phyloP scores from a whole-genome alignment of 352 stramenopile genomes.

The Phytophthora agathidicida region DNA sequence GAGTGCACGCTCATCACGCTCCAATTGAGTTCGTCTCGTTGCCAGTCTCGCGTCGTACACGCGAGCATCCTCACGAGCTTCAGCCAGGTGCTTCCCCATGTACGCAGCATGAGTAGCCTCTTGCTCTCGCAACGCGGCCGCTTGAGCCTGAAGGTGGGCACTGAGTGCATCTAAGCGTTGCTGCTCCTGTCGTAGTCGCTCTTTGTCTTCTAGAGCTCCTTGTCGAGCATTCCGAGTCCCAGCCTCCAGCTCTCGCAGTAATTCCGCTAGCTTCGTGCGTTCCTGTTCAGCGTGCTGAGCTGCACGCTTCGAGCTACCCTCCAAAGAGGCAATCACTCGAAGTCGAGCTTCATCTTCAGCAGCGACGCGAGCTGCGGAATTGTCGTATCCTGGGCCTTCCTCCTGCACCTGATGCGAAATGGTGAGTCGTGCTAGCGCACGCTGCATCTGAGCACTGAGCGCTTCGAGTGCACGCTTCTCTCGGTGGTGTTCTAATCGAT shows the following conservation, averaged over 20 bases:
- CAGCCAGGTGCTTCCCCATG: conserved; percentile 48
- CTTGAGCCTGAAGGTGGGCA: conserved; percentile 74
- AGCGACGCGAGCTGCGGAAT: conserved; percentile 26
- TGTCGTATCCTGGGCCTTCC: conserved; percentile 36
- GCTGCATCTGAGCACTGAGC: conserved; percentile 59
- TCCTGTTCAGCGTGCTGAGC: conserved; percentile 68
- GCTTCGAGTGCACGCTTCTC: conserved; percentile 54
- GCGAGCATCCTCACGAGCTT: conserved; percentile 50
- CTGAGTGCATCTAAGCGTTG: conserved; percentile 62
- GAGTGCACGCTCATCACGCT: conserved; percentile 54
- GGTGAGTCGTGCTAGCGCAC: conserved; percentile 54
- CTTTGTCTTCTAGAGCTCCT: conserved; percentile 74
- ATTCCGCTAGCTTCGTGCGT: conserved; percentile 53
- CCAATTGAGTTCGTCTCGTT: conserved; percentile 40
- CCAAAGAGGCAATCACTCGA: conserved; percentile 68
- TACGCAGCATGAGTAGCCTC: conserved; percentile 48
- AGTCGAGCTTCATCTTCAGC: conserved; percentile 60
- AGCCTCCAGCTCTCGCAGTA: conserved; percentile 58
- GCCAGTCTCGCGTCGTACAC: conserved; percentile 49
- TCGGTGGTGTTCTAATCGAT: conserved; percentile 41
- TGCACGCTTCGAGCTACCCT: conserved; percentile 57
- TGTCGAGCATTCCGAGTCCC: conserved; percentile 57
- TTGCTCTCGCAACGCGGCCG: conserved; percentile 52
- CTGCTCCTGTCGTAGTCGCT: conserved; percentile 75
- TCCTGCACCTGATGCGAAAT: conserved; percentile 58